Conservation (phyloP, 148 eudicot species). For the Nepenthes mirabilis region DNA sequence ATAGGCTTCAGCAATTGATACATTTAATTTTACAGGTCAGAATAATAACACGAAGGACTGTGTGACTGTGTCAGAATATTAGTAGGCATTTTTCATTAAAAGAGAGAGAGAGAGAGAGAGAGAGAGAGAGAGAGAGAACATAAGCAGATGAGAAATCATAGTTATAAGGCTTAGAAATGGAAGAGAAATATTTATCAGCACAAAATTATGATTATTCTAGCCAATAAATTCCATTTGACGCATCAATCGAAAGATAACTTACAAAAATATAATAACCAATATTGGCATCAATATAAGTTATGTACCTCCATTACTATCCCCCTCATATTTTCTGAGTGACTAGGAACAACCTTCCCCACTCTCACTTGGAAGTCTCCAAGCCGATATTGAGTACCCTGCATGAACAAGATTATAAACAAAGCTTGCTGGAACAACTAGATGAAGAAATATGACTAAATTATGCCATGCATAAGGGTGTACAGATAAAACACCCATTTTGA, state of each 20-base stretch:
- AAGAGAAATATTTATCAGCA: background rate
- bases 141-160: background rate
- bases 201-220: background rate
- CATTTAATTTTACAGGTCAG: too few relatives aligned
- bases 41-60: too few relatives aligned
- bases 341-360: slow-evolving; percentile 81
- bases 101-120: too few relatives aligned
- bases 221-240: background rate
- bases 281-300: background rate
- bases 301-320: slow-evolving; percentile 96
- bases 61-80: too few relatives aligned
- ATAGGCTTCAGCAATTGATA: too few relatives aligned
- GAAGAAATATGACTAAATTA: too few relatives aligned
- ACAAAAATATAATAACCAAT: background rate
- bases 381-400: slow-evolving; percentile 73
- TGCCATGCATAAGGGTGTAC: too few relatives aligned
- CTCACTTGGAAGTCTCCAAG: slow-evolving; percentile 93
- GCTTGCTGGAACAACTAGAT: too few relatives aligned
- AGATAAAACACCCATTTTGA: too few relatives aligned
- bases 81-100: too few relatives aligned
- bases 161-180: background rate
- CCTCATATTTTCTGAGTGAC: slow-evolving; percentile 69
- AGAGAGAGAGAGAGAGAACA: background rate
- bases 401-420: background rate
- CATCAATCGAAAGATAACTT: background rate